Evolutionary conservation across 768 basidiomycete species (phyloP).

Genomic region (Mycena capillaripes): DNA sequence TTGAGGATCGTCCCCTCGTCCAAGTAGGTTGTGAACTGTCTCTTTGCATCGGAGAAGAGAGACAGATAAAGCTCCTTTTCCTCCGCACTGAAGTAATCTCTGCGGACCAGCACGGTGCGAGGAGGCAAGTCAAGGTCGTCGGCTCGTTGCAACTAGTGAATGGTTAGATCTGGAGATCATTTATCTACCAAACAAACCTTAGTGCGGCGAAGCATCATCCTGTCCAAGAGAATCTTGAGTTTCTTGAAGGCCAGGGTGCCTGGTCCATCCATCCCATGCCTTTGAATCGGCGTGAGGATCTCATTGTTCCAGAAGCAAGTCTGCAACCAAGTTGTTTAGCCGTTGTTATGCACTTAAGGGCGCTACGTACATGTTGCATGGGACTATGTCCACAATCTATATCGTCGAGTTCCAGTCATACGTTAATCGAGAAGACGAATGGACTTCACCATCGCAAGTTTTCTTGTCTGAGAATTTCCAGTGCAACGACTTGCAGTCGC

Average conservation of each 20-base stretch:
- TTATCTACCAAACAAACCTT: conserved; percentile 63
- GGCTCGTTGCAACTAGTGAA: conserved; percentile 85
- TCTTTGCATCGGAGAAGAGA: conserved; percentile 92
- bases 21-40: conserved; percentile 93
- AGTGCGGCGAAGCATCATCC: conserved; percentile 96
- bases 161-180: background rate
- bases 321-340: conserved; percentile 50
- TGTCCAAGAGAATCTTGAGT: conserved; percentile 87
- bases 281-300: conserved; percentile 96
- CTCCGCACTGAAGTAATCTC: conserved; percentile 95
- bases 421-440: background rate
- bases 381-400: conserved; percentile 88
- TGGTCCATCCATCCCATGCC: conserved; percentile 84
- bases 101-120: conserved; percentile 87
- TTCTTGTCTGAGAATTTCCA: conserved; percentile 92
- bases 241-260: conserved; percentile 93
- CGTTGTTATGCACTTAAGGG: conserved; percentile 3
- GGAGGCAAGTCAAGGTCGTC: conserved; percentile 98
- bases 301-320: conserved; percentile 98
- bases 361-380: conserved; percentile 77
- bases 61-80: conserved; percentile 96
- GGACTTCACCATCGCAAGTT: conserved; percentile 80
- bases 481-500: conserved; percentile 94
- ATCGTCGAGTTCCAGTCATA: conserved; percentile 2
- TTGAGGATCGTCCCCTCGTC: conserved; percentile 92